Evolutionary conservation across 352 stramenopile genomes (phyloP), one percentile per base, ranked within the genome.

Genomic region (Phytopythium sindhum): DNA sequence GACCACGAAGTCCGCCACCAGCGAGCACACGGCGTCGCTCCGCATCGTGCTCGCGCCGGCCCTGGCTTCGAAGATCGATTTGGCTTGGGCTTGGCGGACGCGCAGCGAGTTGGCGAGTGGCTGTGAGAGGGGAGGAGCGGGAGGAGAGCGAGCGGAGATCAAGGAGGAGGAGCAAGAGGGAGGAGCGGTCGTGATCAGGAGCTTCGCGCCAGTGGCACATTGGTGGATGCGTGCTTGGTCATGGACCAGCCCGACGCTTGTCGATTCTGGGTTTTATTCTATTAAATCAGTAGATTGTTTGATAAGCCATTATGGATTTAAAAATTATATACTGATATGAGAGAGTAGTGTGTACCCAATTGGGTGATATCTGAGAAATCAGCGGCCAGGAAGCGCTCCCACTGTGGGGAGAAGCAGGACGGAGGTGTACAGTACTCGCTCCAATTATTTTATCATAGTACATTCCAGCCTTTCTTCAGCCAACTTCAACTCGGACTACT

Each of bases 1-100:
- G 35, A 81, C 67, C 41, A 81, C 66, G 19, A 73, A 72, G 59
- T 66, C 58, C 12, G 42, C 42, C 42, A 61, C 50, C 4, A 61
- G 21, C 41, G 28, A 47, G 61, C 53, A 59, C 28, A 37, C 31
- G 51, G 51, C 28, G 28, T 42, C 51, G 15, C 28, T 29, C 28
- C 21, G 28, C 51, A 73, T 73, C 1, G 66, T 65, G 15, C 67
- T 45, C 6, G 60, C 67, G 2, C 17, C 11, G 6, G 2, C 12
- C 47, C n/a, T 56, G 26, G 26, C 50, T 55, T 31, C n/a, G n/a
- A n/a, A n/a, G 48, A 26, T 35, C 31, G 8, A 24, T 24, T 55
- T 31, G 48, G 48, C 23, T 55, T 28, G 23, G 24, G 48, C 50
- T 56, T 55, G 48, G 50, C 11, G 10, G n/a, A n/a, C 24, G 24